Conservation (phyloP, 2,329 filamentous ascomycete species). For the Trichoderma semiorbis region DNA sequence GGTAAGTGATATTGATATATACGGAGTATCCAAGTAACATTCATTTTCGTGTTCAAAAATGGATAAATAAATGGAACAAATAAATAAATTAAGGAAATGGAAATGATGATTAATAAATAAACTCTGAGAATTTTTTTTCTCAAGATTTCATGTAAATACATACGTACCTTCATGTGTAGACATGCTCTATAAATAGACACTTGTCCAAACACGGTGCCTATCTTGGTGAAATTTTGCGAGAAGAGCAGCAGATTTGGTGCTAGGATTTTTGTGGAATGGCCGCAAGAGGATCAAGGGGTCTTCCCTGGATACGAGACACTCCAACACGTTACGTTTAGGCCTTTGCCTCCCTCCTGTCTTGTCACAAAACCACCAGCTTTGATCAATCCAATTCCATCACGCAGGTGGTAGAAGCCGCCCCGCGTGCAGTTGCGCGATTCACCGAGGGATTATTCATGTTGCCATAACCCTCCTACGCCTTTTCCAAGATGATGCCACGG, state of each 20-base stretch:
- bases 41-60: not conserved
- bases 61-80: not conserved
- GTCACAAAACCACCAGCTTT: not conserved
- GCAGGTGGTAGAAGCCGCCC: slow-evolving; percentile 5
- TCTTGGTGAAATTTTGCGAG: not conserved
- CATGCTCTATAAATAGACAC: not conserved
- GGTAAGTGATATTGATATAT: too few relatives aligned
- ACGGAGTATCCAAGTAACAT: too few relatives aligned
- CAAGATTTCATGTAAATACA: not conserved
- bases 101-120: not conserved
- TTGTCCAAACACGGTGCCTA: not conserved
- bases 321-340: slow-evolving; percentile 11
- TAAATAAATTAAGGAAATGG: too few relatives aligned
- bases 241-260: not conserved
- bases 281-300: slow-evolving; percentile 7
- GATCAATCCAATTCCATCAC: not conserved
- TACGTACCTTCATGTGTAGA: not conserved
- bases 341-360: not conserved
- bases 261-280: slow-evolving; percentile 13
- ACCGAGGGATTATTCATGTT: slow-evolving; percentile 23
- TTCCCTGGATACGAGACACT: slow-evolving; percentile 11
- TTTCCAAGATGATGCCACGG: slow-evolving; percentile 75
- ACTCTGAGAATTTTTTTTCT: not conserved
- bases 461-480: slow-evolving; percentile 30
- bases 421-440: slow-evolving; percentile 6